Percentiles rank a stretch among this genome's conserved stretches.
Conservation (phyloP, 371 early-diverging fungal species). For the Mucor velutinosus region DNA sequence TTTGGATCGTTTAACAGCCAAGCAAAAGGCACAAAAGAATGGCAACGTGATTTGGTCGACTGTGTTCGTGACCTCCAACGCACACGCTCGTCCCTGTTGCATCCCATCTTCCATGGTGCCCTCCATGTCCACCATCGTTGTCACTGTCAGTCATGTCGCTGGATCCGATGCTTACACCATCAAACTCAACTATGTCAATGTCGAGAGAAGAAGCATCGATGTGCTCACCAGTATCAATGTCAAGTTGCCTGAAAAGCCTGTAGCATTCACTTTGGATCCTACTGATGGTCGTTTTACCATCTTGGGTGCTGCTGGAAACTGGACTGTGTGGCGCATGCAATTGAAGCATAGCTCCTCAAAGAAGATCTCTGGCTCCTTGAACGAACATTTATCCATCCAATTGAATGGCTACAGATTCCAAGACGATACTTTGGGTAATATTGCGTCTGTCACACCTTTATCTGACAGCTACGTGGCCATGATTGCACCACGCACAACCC, state of each 20-base stretch:
- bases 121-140: slow-evolving; percentile 48
- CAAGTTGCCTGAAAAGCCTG: slow-evolving; percentile 30
- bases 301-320: slow-evolving; percentile 35
- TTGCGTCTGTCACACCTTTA: slow-evolving; percentile 40
- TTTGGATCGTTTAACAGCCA: slow-evolving; percentile 49
- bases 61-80: slow-evolving; percentile 46
- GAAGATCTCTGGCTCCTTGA: slow-evolving; percentile 31
- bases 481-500: slow-evolving; percentile 46
- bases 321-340: slow-evolving; percentile 40
- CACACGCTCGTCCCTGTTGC: slow-evolving; percentile 42
- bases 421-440: slow-evolving; percentile 25
- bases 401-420: slow-evolving; percentile 31
- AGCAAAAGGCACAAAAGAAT: slow-evolving; percentile 25
- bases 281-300: slow-evolving; percentile 50
- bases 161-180: slow-evolving; percentile 27
- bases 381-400: slow-evolving; percentile 28
- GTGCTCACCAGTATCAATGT: slow-evolving; percentile 34
- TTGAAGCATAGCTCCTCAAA: slow-evolving; percentile 41
- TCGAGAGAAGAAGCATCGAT: slow-evolving; percentile 53
- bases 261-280: slow-evolving; percentile 56
- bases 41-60: slow-evolving; percentile 50
- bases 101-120: slow-evolving; percentile 57
- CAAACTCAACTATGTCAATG: slow-evolving; percentile 51
- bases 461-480: slow-evolving; percentile 60
- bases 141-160: slow-evolving; percentile 33